A percentile compares a stretch with the other conserved stretches of the same genome.
Conservation (phyloP, 352 stramenopile genomes). For the Thraustochytrium striatum region DNA sequence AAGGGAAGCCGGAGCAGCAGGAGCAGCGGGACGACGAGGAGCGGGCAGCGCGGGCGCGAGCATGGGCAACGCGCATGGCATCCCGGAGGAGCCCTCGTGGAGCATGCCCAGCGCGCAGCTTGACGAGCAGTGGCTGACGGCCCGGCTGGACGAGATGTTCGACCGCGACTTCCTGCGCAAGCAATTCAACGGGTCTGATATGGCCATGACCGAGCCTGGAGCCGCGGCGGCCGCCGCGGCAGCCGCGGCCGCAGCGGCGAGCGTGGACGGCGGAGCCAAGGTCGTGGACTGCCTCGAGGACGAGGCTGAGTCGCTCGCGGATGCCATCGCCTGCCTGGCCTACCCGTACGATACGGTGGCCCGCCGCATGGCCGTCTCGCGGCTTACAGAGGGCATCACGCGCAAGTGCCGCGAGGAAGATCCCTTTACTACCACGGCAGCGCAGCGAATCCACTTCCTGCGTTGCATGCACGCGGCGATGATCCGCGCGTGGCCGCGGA, state of each 20-base stretch:
- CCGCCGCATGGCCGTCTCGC: conserved; percentile 56
- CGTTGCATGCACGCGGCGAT: conserved; percentile 62
- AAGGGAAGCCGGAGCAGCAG: conserved; percentile 15
- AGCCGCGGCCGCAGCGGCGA: neutral
- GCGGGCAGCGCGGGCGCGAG: too few relatives aligned
- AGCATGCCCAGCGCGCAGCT: conserved; percentile 1
- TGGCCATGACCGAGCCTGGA: neutral
- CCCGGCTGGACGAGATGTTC: conserved; percentile 45
- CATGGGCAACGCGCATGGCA: neutral
- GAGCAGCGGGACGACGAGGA: neutral
- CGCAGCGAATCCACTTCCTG: conserved; percentile 62
- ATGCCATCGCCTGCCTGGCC: conserved; percentile 24
- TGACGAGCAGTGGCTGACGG: conserved; percentile 7
- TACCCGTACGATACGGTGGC: conserved; percentile 33
- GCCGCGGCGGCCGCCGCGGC: neutral
- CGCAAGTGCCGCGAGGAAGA: conserved; percentile 60
- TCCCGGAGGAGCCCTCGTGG: neutral
- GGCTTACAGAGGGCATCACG: conserved; percentile 60
- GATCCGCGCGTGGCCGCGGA: neutral
- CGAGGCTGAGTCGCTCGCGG: conserved; percentile 30
- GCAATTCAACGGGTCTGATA: neutral
- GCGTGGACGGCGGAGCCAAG: neutral
- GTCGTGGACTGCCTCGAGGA: neutral
- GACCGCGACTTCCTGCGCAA: conserved; percentile 35
- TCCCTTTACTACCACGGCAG: conserved; percentile 62